Percentiles rank a stretch among this genome's conserved stretches.
phyloP scores from a whole-genome alignment of 2,329 filamentous ascomycete species.

The Penicillium sp. region DNA sequence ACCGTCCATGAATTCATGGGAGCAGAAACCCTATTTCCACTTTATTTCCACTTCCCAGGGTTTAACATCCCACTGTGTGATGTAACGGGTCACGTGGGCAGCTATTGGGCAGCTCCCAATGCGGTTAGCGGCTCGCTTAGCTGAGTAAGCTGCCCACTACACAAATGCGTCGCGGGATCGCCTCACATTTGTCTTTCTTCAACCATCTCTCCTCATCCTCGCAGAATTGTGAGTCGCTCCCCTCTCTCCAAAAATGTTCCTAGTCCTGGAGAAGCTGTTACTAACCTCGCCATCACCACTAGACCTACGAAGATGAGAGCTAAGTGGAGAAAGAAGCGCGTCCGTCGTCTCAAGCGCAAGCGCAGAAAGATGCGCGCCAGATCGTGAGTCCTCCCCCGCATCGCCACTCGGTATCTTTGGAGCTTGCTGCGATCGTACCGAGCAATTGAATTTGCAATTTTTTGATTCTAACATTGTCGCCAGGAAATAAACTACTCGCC shows the following conservation, averaged over 20 bases:
- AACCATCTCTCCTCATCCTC: conserved; percentile 54
- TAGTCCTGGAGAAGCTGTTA: conserved; percentile 17
- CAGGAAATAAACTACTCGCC: conserved; percentile 73
- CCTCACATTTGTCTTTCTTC: conserved; percentile 45
- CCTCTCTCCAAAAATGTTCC: conserved; percentile 9
- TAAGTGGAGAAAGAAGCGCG: conserved; percentile 99
- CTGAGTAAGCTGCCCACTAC: conserved; percentile 51
- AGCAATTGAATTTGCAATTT: conserved; percentile 1
- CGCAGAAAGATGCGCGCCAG: conserved; percentile 99
- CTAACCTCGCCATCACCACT: conserved; percentile 26
- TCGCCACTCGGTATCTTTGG: neutral
- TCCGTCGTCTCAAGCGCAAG: conserved; percentile 99
- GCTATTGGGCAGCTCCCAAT: conserved; percentile 7
- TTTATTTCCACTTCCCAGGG: conserved; percentile 13
- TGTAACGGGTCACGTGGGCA: conserved; percentile 27
- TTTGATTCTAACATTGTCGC: conserved; percentile 41
- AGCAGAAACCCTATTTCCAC: conserved; percentile 29
- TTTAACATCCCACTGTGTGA: conserved; percentile 17
- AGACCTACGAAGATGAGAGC: conserved; percentile 73
- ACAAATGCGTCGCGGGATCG: conserved; percentile 46
- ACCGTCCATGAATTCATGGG: conserved; percentile 9
- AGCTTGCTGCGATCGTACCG: conserved; percentile 4
- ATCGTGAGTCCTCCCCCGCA: conserved; percentile 69
- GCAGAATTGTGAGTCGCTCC: conserved; percentile 50
- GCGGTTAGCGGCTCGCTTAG: conserved; percentile 33